Percentiles rank a stretch among this genome's conserved stretches.
phyloP scores from a whole-genome alignment of 768 basidiomycete species.

The Lactarius pseudohatsudake region DNA sequence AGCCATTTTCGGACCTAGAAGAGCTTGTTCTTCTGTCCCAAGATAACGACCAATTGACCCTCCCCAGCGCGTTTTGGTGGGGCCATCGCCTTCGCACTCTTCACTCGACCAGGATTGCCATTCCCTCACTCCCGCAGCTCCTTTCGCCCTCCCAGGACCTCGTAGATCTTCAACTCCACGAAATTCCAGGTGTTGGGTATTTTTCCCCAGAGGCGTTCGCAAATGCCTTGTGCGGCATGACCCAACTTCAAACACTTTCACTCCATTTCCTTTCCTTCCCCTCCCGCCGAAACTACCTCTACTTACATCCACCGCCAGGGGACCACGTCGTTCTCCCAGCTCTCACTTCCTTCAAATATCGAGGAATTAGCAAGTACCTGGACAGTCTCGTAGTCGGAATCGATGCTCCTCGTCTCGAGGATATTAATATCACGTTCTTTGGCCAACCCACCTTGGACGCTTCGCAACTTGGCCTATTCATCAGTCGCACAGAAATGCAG shows the following conservation, averaged over 20 bases:
- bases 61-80: neutral
- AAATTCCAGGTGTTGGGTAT: neutral
- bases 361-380: too few relatives aligned
- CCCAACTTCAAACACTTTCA: too few relatives aligned
- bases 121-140: neutral
- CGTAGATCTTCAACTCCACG: neutral
- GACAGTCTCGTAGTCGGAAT: too few relatives aligned
- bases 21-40: too few relatives aligned
- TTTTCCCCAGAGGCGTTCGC: too few relatives aligned
- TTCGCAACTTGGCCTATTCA: neutral
- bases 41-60: neutral
- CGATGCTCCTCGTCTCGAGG: too few relatives aligned
- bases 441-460: neutral
- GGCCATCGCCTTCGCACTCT: neutral
- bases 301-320: too few relatives aligned
- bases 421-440: neutral
- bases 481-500: neutral
- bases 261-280: too few relatives aligned
- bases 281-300: too few relatives aligned
- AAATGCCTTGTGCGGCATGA: too few relatives aligned
- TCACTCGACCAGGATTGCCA: neutral
- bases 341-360: neutral
- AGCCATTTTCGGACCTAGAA: too few relatives aligned
- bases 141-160: neutral
- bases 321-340: neutral